These are phyloP conservation scores for Leishmania tropica DNA, from an alignment of 208 protist species.

Conservation along the genomic window DNA sequence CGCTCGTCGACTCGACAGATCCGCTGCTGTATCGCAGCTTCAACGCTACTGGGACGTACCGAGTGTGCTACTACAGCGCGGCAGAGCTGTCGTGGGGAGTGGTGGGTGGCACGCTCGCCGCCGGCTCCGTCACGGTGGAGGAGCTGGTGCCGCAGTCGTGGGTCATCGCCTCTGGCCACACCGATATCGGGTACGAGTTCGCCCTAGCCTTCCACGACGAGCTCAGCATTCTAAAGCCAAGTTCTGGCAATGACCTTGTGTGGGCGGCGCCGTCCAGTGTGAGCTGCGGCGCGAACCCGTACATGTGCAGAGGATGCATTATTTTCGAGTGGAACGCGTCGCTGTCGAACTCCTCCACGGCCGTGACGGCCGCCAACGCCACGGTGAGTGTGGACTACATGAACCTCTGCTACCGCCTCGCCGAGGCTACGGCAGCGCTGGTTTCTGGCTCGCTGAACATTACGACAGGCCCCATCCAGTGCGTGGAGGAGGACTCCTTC, in stretches of 20 bases:
- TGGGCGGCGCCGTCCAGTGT: constrained; percentile 68
- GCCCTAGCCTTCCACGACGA: constrained; percentile 57
- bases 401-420: constrained; percentile 83
- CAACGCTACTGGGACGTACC: constrained; percentile 52
- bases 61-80: constrained; percentile 86
- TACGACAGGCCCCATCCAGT: constrained; percentile 60
- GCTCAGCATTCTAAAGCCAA: constrained; percentile 38
- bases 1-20: constrained; percentile 71
- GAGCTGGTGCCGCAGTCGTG: constrained; percentile 51
- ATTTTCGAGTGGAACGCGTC: constrained; percentile 50
- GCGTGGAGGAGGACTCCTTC: constrained; percentile 54
- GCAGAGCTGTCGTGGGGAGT: constrained; percentile 64
- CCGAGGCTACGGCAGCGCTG: constrained; percentile 60
- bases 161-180: constrained; percentile 30
- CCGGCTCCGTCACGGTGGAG: constrained; percentile 52
- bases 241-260: constrained; percentile 41
- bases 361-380: constrained; percentile 41
- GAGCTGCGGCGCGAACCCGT: constrained; percentile 59
- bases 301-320: constrained; percentile 58
- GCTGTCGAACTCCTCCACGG: constrained; percentile 34
- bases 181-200: constrained; percentile 57
- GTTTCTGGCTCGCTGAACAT: constrained; percentile 53
- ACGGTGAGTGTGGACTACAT: constrained; percentile 54
- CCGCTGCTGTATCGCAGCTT: constrained; percentile 81
- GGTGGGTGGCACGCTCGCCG: constrained; percentile 63